Conservation (phyloP, 177 flowering plant species). For the Vitis hybrid region DNA sequence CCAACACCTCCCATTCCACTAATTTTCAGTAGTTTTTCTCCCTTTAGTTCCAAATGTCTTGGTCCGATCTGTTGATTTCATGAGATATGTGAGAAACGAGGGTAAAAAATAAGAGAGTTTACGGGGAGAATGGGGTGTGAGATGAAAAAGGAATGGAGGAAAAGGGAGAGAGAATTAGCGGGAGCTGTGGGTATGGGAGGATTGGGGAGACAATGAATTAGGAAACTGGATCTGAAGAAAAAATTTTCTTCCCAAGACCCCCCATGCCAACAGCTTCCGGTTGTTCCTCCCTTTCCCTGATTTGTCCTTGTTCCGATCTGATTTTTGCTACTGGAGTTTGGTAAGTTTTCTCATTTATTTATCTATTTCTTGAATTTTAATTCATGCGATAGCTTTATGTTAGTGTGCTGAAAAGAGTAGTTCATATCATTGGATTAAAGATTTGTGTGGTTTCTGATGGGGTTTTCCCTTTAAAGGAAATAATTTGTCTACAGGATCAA, state of each 20-base stretch:
- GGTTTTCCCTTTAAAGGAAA: too few species aligned
- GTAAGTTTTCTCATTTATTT: too few species aligned
- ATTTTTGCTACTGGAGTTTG: too few species aligned
- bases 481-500: too few species aligned
- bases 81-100: constrained; percentile 91
- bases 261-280: constrained; percentile 9
- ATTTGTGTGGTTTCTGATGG: too few species aligned
- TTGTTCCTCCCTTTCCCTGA: constrained; percentile 2
- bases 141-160: neutral
- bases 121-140: too few species aligned
- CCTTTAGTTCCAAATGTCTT: neutral
- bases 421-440: too few species aligned
- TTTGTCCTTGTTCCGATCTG: neutral
- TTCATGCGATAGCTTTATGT: too few species aligned
- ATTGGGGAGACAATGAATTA: neutral
- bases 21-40: neutral
- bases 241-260: constrained; percentile 2
- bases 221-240: neutral
- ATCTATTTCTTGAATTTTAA: too few species aligned
- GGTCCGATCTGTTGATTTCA: constrained; percentile 9
- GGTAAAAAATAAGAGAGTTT: neutral
- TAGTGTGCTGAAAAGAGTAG: too few species aligned
- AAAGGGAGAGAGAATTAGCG: neutral
- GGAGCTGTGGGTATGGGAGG: constrained; percentile 9
- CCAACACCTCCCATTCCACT: constrained; percentile 7